phyloP scores from a whole-genome alignment of 352 stramenopile genomes.

The Phytophthora ramorum region DNA sequence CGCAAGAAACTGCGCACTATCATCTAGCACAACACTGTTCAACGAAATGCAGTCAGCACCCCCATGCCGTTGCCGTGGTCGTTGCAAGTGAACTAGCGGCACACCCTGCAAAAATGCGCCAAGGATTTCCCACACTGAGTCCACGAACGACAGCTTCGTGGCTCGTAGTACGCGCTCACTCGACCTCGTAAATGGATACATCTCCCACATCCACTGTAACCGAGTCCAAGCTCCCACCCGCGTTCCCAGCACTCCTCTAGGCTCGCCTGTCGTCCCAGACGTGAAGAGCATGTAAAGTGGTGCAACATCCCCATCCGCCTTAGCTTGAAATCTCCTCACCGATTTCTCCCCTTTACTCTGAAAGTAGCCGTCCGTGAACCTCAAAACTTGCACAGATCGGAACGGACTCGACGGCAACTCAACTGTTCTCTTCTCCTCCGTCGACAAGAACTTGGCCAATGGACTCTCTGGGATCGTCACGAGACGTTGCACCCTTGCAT shows the following conservation, averaged over 20 bases:
- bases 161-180: constrained; percentile 48
- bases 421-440: background rate
- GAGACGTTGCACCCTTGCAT: constrained; percentile 30
- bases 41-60: background rate
- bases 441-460: constrained; percentile 31
- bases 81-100: constrained; percentile 48
- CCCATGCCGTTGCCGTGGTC: background rate
- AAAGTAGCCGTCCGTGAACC: constrained; percentile 9
- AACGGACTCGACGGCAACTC: constrained; percentile 29
- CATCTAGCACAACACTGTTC: constrained; percentile 52
- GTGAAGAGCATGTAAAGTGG: constrained; percentile 71
- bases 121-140: constrained; percentile 66
- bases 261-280: constrained; percentile 55
- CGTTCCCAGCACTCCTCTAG: constrained; percentile 60
- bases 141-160: constrained; percentile 59
- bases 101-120: constrained; percentile 48
- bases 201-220: constrained; percentile 56
- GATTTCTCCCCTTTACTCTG: background rate
- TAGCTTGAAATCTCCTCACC: background rate
- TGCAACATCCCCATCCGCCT: background rate
- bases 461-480: constrained; percentile 35
- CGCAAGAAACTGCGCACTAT: constrained; percentile 37
- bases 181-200: constrained; percentile 40
- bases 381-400: constrained; percentile 27
- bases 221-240: constrained; percentile 46